Conservation (phyloP, 225 moss, liverwort and hornwort species). For the Polytrichum formosum region DNA sequence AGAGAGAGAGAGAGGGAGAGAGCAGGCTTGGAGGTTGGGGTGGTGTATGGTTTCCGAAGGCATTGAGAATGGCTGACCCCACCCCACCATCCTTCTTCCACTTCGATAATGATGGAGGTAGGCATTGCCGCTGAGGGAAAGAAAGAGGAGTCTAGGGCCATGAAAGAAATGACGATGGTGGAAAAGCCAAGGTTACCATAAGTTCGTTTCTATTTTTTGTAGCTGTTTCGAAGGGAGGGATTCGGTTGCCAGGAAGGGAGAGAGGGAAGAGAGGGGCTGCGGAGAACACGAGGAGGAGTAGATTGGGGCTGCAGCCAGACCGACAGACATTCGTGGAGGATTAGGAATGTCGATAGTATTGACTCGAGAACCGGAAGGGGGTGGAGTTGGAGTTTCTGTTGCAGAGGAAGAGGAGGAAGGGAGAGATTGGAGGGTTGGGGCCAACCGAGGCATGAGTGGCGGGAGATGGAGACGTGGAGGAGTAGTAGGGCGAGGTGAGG, state of each 20-base stretch:
- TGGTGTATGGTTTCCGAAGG: background rate
- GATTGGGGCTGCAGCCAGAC: background rate
- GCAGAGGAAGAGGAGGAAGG: background rate
- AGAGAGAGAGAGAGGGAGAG: no score
- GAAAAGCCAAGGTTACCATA: no score
- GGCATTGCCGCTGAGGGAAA: no score
- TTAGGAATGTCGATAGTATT: slow-evolving; percentile 8
- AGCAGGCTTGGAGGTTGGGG: no score
- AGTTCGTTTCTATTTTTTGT: no score
- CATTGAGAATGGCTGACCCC: no score
- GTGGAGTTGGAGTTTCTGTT: slow-evolving; percentile 1
- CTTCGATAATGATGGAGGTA: no score
- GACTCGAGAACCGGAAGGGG: background rate
- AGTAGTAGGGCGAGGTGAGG: background rate
- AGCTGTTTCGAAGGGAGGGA: background rate
- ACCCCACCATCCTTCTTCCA: no score
- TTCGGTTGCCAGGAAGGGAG: background rate
- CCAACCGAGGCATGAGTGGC: background rate
- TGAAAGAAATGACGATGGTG: background rate
- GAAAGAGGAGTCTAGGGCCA: no score
- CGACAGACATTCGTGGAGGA: background rate
- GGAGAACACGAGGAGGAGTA: no score
- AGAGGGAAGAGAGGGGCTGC: background rate
- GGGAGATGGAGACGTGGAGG: slow-evolving; percentile 12
- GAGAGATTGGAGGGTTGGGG: no score